A percentile compares a stretch with the other conserved stretches of the same genome.
phyloP scores from a whole-genome alignment of 352 stramenopile species.

The Globisporangium iwayamae region DNA sequence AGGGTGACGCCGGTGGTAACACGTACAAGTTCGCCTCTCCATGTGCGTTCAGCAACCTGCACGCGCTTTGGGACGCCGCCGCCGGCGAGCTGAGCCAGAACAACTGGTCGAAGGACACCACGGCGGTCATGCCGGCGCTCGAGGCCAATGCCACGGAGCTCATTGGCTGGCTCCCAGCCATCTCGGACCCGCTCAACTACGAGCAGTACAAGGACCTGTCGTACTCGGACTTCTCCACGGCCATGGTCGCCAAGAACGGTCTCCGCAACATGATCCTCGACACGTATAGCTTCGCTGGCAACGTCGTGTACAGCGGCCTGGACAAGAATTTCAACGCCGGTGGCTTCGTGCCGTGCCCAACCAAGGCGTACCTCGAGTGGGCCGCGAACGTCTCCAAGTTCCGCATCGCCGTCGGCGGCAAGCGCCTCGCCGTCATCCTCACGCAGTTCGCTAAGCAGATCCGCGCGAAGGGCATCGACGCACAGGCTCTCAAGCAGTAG shows the following conservation, averaged over 20 bases:
- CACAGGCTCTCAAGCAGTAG: too few species aligned
- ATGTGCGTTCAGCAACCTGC: constrained; percentile 58
- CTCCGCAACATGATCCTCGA: constrained; percentile 36
- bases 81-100: constrained; percentile 46
- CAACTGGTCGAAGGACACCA: constrained; percentile 41
- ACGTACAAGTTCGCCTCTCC: constrained; percentile 43
- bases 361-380: constrained; percentile 31
- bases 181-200: constrained; percentile 36
- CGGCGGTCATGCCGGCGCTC: constrained; percentile 12
- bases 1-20: constrained; percentile 59
- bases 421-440: constrained; percentile 49
- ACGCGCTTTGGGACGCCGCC: constrained; percentile 61
- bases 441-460: constrained; percentile 54
- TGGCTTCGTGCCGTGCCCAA: constrained; percentile 20
- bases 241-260: constrained; percentile 25
- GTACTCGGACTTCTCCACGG: constrained; percentile 37
- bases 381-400: constrained; percentile 35
- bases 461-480: constrained; percentile 28
- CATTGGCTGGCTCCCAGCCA: constrained; percentile 26
- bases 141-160: constrained; percentile 45
- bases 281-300: constrained; percentile 38
- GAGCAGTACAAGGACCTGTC: constrained; percentile 32
- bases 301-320: constrained; percentile 36
- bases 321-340: constrained; percentile 24
- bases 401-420: constrained; percentile 46